Evolutionary conservation across 1,284 basidiomycete genomes (phyloP).

Genomic region (Phellopilus nigrolimitatus): DNA sequence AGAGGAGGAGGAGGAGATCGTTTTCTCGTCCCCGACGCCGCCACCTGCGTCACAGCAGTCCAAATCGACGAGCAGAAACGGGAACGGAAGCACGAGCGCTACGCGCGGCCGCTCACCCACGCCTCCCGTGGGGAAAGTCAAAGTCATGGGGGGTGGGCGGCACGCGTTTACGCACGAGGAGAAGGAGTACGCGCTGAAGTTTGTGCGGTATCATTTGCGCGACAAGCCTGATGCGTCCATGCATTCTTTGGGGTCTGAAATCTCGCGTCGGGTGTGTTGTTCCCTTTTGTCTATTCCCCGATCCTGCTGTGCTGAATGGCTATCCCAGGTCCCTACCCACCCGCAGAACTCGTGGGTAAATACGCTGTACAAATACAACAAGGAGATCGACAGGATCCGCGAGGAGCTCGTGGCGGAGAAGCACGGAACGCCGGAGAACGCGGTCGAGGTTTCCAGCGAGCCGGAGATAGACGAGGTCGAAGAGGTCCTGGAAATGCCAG

Average conservation of each 20-base stretch:
- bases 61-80: not conserved
- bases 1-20: no score
- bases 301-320: slow-evolving; percentile 6
- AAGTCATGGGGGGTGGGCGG: slow-evolving; percentile 26
- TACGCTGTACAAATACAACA: not conserved
- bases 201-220: slow-evolving; percentile 31
- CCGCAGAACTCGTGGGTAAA: slow-evolving; percentile 16
- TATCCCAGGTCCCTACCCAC: slow-evolving; percentile 29
- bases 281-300: not conserved
- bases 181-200: slow-evolving; percentile 35
- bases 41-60: no score
- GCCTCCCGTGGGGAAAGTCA: slow-evolving; percentile 36
- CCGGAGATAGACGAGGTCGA: slow-evolving; percentile 30
- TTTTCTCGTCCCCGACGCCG: no score
- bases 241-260: slow-evolving; percentile 23
- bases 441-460: slow-evolving; percentile 26
- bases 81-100: not conserved
- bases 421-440: not conserved
- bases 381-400: slow-evolving; percentile 10
- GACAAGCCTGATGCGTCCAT: slow-evolving; percentile 28
- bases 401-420: not conserved
- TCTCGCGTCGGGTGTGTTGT: slow-evolving; percentile 30
- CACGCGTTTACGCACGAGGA: slow-evolving; percentile 45
- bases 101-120: slow-evolving; percentile 34
- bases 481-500: no score